Base-by-base conservation (phyloP, 305 asterid species). In the Nicotiana rustica region DNA sequence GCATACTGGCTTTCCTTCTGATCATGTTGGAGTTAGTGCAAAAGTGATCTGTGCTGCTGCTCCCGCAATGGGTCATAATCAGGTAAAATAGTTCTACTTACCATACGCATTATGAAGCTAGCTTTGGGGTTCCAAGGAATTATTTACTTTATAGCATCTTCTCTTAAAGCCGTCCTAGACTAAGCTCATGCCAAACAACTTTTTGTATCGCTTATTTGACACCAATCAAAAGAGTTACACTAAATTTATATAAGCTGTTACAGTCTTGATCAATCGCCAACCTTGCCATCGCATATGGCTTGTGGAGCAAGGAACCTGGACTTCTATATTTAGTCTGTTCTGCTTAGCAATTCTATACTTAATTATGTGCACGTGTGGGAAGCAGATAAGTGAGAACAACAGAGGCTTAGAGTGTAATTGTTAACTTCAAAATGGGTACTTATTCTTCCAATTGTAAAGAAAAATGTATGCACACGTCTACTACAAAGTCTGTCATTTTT, bases 61-160 rank as follows among this genome's bases (percentile, higher is more conserved):
- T 89, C 92, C 99, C 79, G 96, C 99, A 69, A 90, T 94, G 97
- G 97, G 99, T 81, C 99, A 95, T 86, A 94, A 93, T 91, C 86
- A 95, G 98, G 98, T 93, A 85, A 21, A 61, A 14, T 33, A 29
- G 61, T 25, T 60, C 49, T n/a, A 44, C 78, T 70, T 70, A 41
- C 12, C 12, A 44, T 70, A 49, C 44, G 60, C 36, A 70, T 71
- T 71, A 52, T 71, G 36, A 71, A 71, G 78, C 61, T 73, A 44
- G 57, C 17, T 67, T 8, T 84, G 59, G 59, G 3, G 13, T 78
- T 79, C 76, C 52, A n/a, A 36, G 68, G 64, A 44, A 60, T 56
- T 0, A 49, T 69, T 66, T 38, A 47, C 60, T 61, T 77, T 25
- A 5, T 19, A 67, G 31, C 25, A 14, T 15, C 33, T 82, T 67